Evolutionary conservation across 1,284 basidiomycete genomes (phyloP), one percentile per base, ranked within the genome.

Genomic region (Schizophyllum amplum): DNA sequence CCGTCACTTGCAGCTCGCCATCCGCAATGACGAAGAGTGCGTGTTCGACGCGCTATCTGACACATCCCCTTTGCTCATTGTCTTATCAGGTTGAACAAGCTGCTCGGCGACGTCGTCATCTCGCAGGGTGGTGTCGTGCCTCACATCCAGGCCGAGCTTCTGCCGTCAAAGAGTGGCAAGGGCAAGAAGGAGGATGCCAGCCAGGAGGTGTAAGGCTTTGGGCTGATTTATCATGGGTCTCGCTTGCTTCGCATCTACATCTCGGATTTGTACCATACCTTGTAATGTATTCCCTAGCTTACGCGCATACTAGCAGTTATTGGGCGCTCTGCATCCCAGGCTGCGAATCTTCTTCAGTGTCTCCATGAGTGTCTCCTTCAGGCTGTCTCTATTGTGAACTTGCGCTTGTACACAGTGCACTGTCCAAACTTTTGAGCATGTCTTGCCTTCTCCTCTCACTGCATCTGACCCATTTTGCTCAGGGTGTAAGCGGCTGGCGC

Each of bases 71-170:
- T 46, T 27, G 53, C 24, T 24, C 11, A 49, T 21, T 54, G n/a
- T 33, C 46, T 9, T 51, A 42, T 24, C 57, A 75, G 79, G 67
- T 70, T 87, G 68, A 83, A 84, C 73, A 84, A 82, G 69, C 81
- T 90, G 51, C 80, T 92, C 60, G 90, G 89, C 26, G 77, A 83
- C 65, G 90, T 92, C 64, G 84, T 89, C 69, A 92, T 93, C 79
- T 90, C 87, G 49, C 89, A 92, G 71, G 90, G 90, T 76, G 90
- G 90, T 84, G 90, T 92, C 63, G 82, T 91, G 61, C 87, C 87
- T 62, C 71, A 57, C 52, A 57, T 57, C 52, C 49, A 53, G 33
- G 24, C 55, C 22, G 25, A 49, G 15, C 55, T 57, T 11, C 47
- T 57, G 42, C 21, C 42, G 22, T 50, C 48, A 50, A 50, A 50